Base-by-base conservation (phyloP, 768 basidiomycete genomes). In the Phanerochaete sordida region DNA sequence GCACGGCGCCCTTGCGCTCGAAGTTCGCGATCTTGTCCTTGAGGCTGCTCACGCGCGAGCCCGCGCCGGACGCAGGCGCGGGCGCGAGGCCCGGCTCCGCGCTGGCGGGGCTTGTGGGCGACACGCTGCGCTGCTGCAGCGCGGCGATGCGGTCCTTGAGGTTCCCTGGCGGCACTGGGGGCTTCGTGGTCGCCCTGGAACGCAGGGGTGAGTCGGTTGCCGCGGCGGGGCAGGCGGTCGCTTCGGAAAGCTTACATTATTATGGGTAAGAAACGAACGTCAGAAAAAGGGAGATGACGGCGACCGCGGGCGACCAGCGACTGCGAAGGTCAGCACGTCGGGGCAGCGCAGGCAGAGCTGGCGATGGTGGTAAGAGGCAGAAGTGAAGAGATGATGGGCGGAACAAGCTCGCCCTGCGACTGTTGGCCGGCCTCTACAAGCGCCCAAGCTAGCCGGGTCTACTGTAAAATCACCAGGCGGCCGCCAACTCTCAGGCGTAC, bases 111-210 rank as follows among this genome's bases (percentile, higher is more conserved):
- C 2, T 39, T 12, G 66, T 13, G 56, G 66, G 51, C 35, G 60
- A 33, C 57, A 63, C 55, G 65, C 72, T 69, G 59, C 82, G 80
- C 65, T 90, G 89, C 69, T 93, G 84, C 51, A 93, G 76, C 27
- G 90, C 90, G 19, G 91, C 91, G 63, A 93, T 92, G 56, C 91
- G 87, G 65, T 92, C 90, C 73, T 86, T 91, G 68, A 92, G 82
- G 70, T 87, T 89, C 54, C 75, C 77, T 43, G 64, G 66, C 5
- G 70, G 62, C 58, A 67, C 60, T 15, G 64, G 53, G 30, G 68
- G 57, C 59, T 64, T 66, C 24, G 68, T 60, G 53, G 68, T 60
- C 45, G 68, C 64, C 70, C 70, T 71, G 37, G 31, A 43, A n/a
- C 57, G 52, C 37, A n/a, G 43, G 26, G 44, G 35, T 56, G 52